Evolutionary conservation across 2,329 filamentous ascomycete genomes (phyloP).

Genomic region (Apiospora hydei): DNA sequence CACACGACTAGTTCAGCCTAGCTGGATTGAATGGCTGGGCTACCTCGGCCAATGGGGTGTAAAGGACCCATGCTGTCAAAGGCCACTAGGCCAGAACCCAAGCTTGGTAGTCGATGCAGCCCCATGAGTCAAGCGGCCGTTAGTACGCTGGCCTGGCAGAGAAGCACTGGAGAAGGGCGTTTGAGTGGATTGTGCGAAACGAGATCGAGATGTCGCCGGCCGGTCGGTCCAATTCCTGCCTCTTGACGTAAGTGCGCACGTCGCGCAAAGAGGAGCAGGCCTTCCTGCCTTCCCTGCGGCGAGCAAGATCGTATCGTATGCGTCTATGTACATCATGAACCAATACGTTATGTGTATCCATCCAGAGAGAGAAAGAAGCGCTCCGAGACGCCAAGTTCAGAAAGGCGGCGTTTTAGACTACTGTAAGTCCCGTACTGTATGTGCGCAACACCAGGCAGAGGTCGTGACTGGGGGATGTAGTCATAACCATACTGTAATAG

Average conservation of each 20-base stretch:
- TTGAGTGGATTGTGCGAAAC: conserved; percentile 11
- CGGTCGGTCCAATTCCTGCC: conserved; percentile 7
- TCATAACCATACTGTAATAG: conserved; percentile 14
- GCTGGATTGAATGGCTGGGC: conserved; percentile 4
- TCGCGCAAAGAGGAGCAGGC: neutral
- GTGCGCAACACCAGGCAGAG: neutral
- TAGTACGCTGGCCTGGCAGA: neutral
- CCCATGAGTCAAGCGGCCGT: conserved; percentile 24
- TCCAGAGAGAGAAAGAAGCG: neutral
- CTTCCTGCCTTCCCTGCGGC: neutral
- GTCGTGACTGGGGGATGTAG: neutral
- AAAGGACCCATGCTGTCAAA: conserved; percentile 19
- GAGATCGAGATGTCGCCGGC: conserved; percentile 13
- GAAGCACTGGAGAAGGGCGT: conserved; percentile 13
- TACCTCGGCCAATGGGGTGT: conserved; percentile 17
- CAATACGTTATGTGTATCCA: too few relatives aligned
- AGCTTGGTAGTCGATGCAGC: conserved; percentile 15
- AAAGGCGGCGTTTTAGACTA: conserved; percentile 7
- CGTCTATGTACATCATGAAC: too few relatives aligned
- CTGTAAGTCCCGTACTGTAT: neutral
- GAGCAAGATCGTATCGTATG: neutral
- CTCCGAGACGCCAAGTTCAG: too few relatives aligned
- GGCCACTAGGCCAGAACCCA: conserved; percentile 9
- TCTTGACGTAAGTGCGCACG: conserved; percentile 3
- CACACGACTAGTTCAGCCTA: conserved; percentile 14